Base-by-base conservation (phyloP, 2,329 filamentous ascomycete genomes). In the Nannizziopsis barbatae region DNA sequence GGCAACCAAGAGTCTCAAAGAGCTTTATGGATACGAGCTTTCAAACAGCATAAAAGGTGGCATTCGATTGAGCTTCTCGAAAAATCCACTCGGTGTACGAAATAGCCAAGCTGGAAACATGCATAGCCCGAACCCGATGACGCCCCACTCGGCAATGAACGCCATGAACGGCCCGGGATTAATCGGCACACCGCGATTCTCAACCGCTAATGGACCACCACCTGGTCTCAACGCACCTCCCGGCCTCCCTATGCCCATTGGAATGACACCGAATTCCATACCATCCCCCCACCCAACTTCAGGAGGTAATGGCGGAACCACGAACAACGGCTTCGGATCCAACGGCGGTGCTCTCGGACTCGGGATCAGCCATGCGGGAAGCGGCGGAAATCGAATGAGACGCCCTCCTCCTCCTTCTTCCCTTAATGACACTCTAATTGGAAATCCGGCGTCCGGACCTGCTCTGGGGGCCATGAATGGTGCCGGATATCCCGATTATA, bases 11-110 rank as follows among this genome's bases (percentile, higher is more conserved):
- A 84, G 89, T 1, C 75, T 96, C 2, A 80, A 89, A 55, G 87
- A 95, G 49, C 75, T 96, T 1, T 95, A 96, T 60, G 92, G 92
- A 0, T 80, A 84, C 43, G 80, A 79, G 42, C 75, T 96, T 30
- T 87, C 89, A 62, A 95, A 95, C 67, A 95, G 88, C 60, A 78
- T 87, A 61, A 95, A 95, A 64, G 90, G 90, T 5, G 92, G 92
- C 31, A 95, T 98, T 59, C 83, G 92, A 18, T 74, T 98, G 49
- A 95, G 88, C 66, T 98, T 95, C 66, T 95, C 90, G 27, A 96
- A 96, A 71, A 96, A 96, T 58, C 92, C 92, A 0, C 75, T 96
- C 1, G 92, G 92, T 17, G 90, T 96, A 22, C 83, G 92, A 40
- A 87, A 85, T 1, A 81, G 80, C 20, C 86, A 89, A 60, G 73